phyloP scores from a whole-genome alignment of 805 yeast genomes.

The Myxozyma melibiosi region DNA sequence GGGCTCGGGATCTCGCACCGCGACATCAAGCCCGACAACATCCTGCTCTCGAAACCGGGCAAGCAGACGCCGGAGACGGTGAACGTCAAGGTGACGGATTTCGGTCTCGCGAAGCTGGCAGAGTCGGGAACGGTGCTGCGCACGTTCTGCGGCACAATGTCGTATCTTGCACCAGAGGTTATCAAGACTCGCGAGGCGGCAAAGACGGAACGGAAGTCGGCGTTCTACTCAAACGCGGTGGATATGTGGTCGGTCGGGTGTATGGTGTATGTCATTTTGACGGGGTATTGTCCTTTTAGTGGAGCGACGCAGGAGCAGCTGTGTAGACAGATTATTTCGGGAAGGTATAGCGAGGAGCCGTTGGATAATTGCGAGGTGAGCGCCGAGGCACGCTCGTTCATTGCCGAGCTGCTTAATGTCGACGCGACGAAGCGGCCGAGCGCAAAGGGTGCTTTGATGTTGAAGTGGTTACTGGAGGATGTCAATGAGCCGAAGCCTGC shows the following conservation, averaged over 20 bases:
- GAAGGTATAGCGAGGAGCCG: conserved; percentile 69
- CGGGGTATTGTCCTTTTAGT: conserved; percentile 93
- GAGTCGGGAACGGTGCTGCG: conserved; percentile 84
- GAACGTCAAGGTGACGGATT: conserved; percentile 88
- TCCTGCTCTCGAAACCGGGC: conserved; percentile 83
- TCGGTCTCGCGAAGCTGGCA: conserved; percentile 91
- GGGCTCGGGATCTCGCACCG: conserved; percentile 90
- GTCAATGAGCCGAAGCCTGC: not conserved
- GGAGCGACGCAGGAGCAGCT: conserved; percentile 88
- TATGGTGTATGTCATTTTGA: conserved; percentile 82
- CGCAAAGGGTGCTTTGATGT: conserved; percentile 74
- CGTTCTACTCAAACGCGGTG: conserved; percentile 73
- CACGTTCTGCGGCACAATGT: conserved; percentile 96
- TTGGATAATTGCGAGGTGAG: conserved; percentile 68
- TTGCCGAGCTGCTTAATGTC: conserved; percentile 69
- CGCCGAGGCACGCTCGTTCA: conserved; percentile 68
- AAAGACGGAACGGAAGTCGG: conserved; percentile 37
- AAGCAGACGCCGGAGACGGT: conserved; percentile 55
- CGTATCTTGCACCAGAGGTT: conserved; percentile 96
- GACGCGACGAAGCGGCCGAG: conserved; percentile 73
- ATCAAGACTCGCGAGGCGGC: conserved; percentile 47
- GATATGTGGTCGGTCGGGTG: conserved; percentile 99
- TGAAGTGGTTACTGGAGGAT: conserved; percentile 68
- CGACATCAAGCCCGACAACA: conserved; percentile 95
- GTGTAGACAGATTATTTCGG: conserved; percentile 71